Percentiles rank a stretch among this genome's conserved stretches.
Conservation (phyloP, 345 rosid genomes). For the Luvunga scandens region DNA sequence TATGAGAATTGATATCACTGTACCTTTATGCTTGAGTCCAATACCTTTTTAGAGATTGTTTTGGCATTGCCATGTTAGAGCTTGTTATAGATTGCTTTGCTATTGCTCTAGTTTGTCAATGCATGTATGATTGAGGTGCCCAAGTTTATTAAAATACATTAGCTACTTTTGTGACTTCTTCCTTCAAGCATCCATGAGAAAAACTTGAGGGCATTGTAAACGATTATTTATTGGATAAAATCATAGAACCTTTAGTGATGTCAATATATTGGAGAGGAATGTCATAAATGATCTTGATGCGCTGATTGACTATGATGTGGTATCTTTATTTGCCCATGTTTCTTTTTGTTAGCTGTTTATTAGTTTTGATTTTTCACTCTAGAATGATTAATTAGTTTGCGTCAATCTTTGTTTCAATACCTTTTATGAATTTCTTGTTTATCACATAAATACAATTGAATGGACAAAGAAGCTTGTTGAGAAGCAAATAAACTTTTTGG, state of each 20-base stretch:
- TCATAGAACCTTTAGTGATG: not conserved
- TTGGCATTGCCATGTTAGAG: not conserved
- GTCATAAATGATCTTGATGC: not conserved
- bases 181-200: not conserved
- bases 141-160: not conserved
- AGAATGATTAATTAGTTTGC: not conserved
- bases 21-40: not conserved
- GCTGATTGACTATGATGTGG: not conserved
- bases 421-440: not conserved
- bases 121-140: too few species aligned
- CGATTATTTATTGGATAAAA: not conserved
- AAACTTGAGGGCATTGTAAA: not conserved
- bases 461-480: too few species aligned
- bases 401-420: not conserved
- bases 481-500: too few species aligned
- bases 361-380: not conserved
- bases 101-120: too few species aligned
- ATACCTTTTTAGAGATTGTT: not conserved
- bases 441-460: not conserved
- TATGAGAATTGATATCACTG: too few species aligned
- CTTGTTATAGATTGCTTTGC: not conserved
- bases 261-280: not conserved
- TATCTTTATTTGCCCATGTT: not conserved
- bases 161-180: not conserved
- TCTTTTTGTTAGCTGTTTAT: slow-evolving; percentile 1